Base-by-base conservation (phyloP, 2,329 filamentous ascomycete species). In the Diaporthe vaccinii region DNA sequence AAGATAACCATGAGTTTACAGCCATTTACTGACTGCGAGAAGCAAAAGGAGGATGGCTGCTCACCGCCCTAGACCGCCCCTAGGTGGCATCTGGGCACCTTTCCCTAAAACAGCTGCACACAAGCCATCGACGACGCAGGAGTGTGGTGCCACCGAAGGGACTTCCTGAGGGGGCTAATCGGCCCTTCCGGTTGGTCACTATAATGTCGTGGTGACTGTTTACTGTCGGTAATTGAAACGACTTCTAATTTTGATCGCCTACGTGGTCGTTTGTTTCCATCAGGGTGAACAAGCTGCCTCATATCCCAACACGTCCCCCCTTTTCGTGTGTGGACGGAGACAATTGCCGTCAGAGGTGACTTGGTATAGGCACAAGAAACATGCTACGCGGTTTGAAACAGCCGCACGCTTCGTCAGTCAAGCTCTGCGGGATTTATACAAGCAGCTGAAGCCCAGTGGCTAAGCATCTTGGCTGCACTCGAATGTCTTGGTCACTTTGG, bases 371-470 rank as follows among this genome's bases (percentile, higher is more conserved):
- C 62, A 51, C 44, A 51, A 67, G 44, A 51, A 67, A 67, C 44
- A 51, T 67, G 62, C 44, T 34, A 25, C 62, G 62, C 44, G 31
- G 22, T 34, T 49, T 67, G 62, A 67, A 67, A 67, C 62, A 67
- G 28, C 62, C 28, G 62, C 62, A 51, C 34, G 44, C 62, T 36
- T 67, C 44, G 44, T 67, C 62, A 51, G 44, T 67, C 62, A 67
- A 67, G 62, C 62, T 67, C 44, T 67, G 62, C 62, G 62, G 44
- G 44, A 67, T 67, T 67, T 67, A 36, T 67, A 67, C 62, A 51
- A 67, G 44, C 62, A 67, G 62, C 62, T 67, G 62, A 51, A 67
- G 62, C 62, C 62, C 62, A 36, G 62, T 51, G 62, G 62, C 62
- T 67, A 67, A 67, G 62, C 62, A 36, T 49, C 62, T 67, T 67